These are phyloP conservation scores for Millerozyma acaciae DNA, from an alignment of 805 yeast species.

Conservation along the genomic window DNA sequence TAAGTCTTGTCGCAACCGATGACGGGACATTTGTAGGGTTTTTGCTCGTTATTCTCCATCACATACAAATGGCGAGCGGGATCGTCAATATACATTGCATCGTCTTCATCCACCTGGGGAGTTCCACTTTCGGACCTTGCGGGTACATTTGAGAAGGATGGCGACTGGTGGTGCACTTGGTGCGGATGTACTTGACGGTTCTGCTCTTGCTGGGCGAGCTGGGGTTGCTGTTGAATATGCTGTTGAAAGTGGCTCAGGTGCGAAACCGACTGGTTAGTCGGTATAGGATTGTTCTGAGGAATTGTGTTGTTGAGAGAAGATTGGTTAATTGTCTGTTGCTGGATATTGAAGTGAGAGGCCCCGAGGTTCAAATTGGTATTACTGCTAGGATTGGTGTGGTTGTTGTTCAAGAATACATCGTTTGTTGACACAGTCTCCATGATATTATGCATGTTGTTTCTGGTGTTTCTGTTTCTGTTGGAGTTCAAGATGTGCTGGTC, in stretches of 20 bases:
- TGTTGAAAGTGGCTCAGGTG: conserved; percentile 18
- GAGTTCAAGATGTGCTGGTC: conserved; percentile 29
- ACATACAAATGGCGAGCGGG: conserved; percentile 94
- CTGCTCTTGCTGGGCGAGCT: conserved; percentile 11
- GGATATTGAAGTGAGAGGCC: conserved; percentile 19
- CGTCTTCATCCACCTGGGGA: conserved; percentile 51
- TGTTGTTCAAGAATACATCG: conserved; percentile 72
- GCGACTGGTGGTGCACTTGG: conserved; percentile 13
- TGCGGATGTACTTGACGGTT: conserved; percentile 13
- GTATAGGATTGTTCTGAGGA: conserved; percentile 7
- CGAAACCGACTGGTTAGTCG: conserved; percentile 8
- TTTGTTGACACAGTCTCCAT: conserved; percentile 91
- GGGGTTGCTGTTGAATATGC: conserved; percentile 13
- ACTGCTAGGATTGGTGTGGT: conserved; percentile 20
- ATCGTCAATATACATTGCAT: conserved; percentile 85
- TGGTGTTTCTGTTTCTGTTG: conserved; percentile 29
- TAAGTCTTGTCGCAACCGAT: conserved; percentile 97
- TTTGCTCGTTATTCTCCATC: conserved; percentile 84
- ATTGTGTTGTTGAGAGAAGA: conserved; percentile 8
- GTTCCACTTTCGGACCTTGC: conserved; percentile 20
- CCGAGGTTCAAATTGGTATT: conserved; percentile 16
- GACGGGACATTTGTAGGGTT: conserved; percentile 97
- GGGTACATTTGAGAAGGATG: conserved; percentile 10
- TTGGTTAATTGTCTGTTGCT: conserved; percentile 20
- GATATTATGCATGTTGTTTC: conserved; percentile 49